phyloP scores from a whole-genome alignment of 2,329 filamentous ascomycete species.

The Diaporthe helianthi region DNA sequence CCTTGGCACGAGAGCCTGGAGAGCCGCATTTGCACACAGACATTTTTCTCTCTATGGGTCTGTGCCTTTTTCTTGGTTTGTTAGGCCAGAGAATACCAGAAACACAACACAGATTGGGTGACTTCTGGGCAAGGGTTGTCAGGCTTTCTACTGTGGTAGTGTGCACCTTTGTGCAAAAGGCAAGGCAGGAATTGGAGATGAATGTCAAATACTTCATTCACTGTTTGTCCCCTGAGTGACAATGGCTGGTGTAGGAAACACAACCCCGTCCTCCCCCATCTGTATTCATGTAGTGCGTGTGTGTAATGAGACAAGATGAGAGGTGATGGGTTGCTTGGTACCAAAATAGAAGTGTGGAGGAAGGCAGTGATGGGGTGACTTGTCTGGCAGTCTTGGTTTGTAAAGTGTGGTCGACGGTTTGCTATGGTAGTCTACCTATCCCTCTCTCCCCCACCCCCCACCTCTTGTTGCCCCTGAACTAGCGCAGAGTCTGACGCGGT shows the following conservation, averaged over 20 bases:
- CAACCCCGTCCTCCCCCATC: neutral
- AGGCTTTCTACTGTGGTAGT: too few relatives aligned
- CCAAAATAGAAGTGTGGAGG: conserved; percentile 26
- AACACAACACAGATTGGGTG: conserved; percentile 11
- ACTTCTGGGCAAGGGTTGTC: conserved; percentile 15
- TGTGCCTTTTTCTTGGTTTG: conserved; percentile 21
- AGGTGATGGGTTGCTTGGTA: neutral
- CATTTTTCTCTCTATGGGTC: conserved; percentile 7
- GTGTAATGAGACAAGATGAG: conserved; percentile 22
- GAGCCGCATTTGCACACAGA: conserved; percentile 31
- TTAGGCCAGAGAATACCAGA: conserved; percentile 22
- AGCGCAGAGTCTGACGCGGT: conserved; percentile 28
- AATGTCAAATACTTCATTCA: too few relatives aligned
- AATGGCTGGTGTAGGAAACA: neutral
- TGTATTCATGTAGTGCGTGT: neutral
- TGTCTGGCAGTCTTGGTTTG: conserved; percentile 21
- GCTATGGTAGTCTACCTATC: conserved; percentile 2
- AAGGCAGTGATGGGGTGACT: neutral
- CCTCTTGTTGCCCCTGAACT: conserved; percentile 30
- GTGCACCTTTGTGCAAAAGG: neutral
- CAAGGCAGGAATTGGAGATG: neutral
- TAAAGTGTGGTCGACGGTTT: conserved; percentile 6
- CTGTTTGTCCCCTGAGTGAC: neutral
- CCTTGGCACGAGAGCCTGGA: conserved; percentile 13
- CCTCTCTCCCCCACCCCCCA: too few relatives aligned